A percentile compares a stretch with the other conserved stretches of the same genome.
These are phyloP conservation scores for Exophiala lecanii-corni DNA, from an alignment of 2,329 filamentous ascomycete species.

Conservation along the genomic window DNA sequence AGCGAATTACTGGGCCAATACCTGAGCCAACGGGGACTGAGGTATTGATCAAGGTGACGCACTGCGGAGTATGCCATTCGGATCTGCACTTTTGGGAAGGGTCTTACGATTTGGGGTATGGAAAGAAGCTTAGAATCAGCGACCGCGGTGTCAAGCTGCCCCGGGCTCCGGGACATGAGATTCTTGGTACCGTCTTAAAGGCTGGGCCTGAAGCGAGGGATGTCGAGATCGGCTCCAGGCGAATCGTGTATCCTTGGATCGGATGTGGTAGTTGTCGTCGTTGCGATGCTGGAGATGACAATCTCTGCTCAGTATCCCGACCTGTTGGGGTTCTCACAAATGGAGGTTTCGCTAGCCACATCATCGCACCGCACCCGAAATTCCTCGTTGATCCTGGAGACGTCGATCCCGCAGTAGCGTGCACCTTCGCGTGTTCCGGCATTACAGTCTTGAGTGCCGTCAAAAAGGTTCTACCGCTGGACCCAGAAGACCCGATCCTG, in stretches of 20 bases:
- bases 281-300: constrained; percentile 14
- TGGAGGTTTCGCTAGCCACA: constrained; percentile 15
- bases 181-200: constrained; percentile 52
- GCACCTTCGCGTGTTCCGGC: constrained; percentile 8
- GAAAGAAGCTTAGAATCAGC: constrained; percentile 8
- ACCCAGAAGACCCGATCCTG: constrained; percentile 12
- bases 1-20: constrained; percentile 10
- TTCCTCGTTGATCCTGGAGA: constrained; percentile 18
- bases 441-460: constrained; percentile 12
- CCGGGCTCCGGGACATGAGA: constrained; percentile 53
- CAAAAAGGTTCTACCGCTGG: constrained; percentile 12
- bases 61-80: constrained; percentile 63
- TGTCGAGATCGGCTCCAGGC: constrained; percentile 2
- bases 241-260: constrained; percentile 16
- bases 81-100: constrained; percentile 55
- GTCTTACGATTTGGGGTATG: constrained; percentile 30
- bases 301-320: constrained; percentile 4
- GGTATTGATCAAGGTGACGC: constrained; percentile 59
- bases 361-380: constrained; percentile 16
- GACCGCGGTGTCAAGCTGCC: constrained; percentile 42
- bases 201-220: constrained; percentile 7
- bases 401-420: constrained; percentile 1
- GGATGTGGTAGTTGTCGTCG: constrained; percentile 10
- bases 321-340: constrained; percentile 5
- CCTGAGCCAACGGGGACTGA: constrained; percentile 47